Evolutionary conservation across 1,139 yeast genomes (phyloP).

Genomic region (Candida frijolesensis): DNA sequence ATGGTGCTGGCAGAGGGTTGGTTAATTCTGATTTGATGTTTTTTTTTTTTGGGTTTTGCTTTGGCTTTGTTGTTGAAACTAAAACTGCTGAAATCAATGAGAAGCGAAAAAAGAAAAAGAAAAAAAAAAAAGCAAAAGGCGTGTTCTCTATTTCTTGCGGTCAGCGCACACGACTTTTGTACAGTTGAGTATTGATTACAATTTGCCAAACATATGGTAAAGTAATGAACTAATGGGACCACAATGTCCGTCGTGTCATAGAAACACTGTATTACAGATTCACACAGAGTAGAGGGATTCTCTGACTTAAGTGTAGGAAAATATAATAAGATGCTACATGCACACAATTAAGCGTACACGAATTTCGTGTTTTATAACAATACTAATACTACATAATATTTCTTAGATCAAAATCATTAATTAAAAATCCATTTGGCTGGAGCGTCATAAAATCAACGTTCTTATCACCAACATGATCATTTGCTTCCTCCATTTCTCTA

Average conservation of each 20-base stretch:
- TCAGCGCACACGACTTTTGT: background rate
- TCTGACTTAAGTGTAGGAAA: too few species aligned
- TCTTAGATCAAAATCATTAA: conserved; percentile 18
- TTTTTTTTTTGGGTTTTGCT: background rate
- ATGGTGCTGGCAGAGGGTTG: background rate
- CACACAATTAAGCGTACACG: too few species aligned
- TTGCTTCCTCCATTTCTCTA: background rate
- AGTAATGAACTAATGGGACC: too few species aligned
- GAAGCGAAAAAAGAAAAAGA: background rate
- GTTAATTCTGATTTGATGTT: background rate
- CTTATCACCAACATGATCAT: conserved; percentile 6
- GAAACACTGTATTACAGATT: background rate
- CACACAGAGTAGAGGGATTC: too few species aligned
- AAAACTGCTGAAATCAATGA: background rate
- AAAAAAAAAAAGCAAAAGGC: background rate
- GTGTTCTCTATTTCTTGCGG: background rate
- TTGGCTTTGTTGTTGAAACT: background rate
- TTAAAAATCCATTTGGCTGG: conserved; percentile 21
- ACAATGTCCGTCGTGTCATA: too few species aligned
- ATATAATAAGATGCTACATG: too few species aligned
- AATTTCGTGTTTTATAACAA: background rate
- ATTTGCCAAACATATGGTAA: too few species aligned
- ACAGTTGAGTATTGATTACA: too few species aligned
- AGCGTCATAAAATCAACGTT: conserved; percentile 21
- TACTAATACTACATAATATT: background rate